Evolutionary conservation across 2,329 filamentous ascomycete genomes (phyloP).

Genomic region (Tricladium varicosporioides): DNA sequence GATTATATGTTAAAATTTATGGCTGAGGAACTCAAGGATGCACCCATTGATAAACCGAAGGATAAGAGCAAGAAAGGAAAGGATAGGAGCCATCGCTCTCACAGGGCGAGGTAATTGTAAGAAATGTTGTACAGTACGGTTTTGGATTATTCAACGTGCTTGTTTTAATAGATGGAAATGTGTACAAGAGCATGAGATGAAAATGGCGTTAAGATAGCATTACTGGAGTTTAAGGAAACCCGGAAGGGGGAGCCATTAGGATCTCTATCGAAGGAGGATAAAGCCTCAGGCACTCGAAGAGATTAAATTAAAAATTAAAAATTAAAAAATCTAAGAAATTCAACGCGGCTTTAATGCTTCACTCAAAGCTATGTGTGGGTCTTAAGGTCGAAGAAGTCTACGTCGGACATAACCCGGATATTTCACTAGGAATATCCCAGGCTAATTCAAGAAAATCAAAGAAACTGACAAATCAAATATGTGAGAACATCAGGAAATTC

Average conservation of each 20-base stretch:
- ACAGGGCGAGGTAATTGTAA: slow-evolving; percentile 28
- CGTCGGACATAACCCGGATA: background rate
- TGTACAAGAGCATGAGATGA: slow-evolving; percentile 24
- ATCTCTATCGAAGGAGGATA: too few relatives aligned
- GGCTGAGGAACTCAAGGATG: slow-evolving; percentile 57
- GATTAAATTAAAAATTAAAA: background rate
- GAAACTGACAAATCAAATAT: background rate
- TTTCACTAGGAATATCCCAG: background rate
- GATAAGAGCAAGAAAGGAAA: slow-evolving; percentile 55
- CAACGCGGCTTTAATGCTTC: background rate
- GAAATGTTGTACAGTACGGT: slow-evolving; percentile 20
- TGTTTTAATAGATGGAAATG: slow-evolving; percentile 24
- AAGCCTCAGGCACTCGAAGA: background rate
- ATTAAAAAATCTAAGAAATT: background rate
- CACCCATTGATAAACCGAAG: slow-evolving; percentile 60
- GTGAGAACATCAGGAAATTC: background rate
- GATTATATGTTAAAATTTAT: slow-evolving; percentile 73
- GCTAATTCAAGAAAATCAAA: background rate
- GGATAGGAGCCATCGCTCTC: slow-evolving; percentile 29
- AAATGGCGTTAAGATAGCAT: slow-evolving; percentile 21
- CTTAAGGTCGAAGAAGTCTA: too few relatives aligned
- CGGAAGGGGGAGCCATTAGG: background rate
- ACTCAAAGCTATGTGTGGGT: too few relatives aligned
- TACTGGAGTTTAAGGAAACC: background rate
- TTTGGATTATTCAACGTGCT: slow-evolving; percentile 4